phyloP scores from a whole-genome alignment of 2,329 filamentous ascomycete species.

The Bimuria novae-zelandiae region DNA sequence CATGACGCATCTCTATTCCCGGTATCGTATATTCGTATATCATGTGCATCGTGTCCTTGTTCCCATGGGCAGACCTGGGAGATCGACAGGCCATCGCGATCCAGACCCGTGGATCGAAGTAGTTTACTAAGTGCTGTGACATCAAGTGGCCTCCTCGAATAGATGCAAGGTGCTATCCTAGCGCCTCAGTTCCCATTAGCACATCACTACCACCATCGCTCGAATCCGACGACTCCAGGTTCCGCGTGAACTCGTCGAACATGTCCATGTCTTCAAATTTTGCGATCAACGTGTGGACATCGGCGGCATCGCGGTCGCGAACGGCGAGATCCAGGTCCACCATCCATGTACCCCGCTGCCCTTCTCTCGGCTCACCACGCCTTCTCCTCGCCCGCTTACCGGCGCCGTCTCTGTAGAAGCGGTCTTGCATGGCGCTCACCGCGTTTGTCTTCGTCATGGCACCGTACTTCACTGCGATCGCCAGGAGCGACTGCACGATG shows the following conservation, averaged over 20 bases:
- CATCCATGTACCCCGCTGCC: background rate
- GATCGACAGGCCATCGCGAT: too few species aligned
- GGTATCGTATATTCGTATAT: too few species aligned
- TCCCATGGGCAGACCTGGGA: too few species aligned
- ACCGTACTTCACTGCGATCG: background rate
- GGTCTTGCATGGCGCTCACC: background rate
- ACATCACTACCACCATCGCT: background rate
- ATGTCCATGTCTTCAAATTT: constrained; percentile 1
- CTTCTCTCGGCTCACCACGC: background rate
- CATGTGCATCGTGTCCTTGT: too few species aligned
- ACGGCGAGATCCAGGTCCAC: constrained; percentile 1
- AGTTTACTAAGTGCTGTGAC: too few species aligned
- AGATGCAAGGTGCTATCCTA: background rate
- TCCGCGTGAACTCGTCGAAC: constrained; percentile 1
- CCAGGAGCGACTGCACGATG: constrained; percentile 1
- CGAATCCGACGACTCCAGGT: constrained; percentile 1
- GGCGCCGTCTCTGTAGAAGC: background rate
- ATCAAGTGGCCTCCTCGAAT: too few species aligned
- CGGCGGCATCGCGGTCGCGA: background rate
- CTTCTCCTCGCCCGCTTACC: background rate
- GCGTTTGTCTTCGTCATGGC: background rate
- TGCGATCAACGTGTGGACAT: background rate
- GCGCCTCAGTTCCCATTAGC: background rate
- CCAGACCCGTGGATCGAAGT: too few species aligned
- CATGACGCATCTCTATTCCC: too few species aligned